Conservation (phyloP, 1,139 yeast species). For the Pichia sp. region DNA sequence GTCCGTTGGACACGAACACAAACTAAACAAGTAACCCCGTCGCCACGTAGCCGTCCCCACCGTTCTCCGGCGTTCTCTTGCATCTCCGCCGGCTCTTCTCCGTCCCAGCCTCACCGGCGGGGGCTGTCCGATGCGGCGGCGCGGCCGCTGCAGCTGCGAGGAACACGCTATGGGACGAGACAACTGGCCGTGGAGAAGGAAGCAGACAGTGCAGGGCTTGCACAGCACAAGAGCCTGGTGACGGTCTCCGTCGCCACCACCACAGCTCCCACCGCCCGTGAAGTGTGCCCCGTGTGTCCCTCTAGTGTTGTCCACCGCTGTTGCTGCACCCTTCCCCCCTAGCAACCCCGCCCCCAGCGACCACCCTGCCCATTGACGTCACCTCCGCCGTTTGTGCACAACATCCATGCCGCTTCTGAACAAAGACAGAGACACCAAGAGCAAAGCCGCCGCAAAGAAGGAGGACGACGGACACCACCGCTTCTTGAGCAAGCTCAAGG, state of each 20-base stretch:
- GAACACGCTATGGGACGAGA: not conserved
- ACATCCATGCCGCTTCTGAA: slow-evolving; percentile 2
- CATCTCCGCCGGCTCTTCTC: too few species aligned
- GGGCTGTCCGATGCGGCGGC: not conserved
- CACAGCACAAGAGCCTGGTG: too few species aligned
- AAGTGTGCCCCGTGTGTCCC: too few species aligned
- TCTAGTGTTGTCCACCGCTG: too few species aligned
- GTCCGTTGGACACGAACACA: too few species aligned
- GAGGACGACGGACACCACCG: slow-evolving; percentile 7
- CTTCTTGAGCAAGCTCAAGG: slow-evolving; percentile 11
- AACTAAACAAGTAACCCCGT: too few species aligned
- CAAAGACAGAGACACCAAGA: slow-evolving; percentile 3
- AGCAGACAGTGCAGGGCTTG: not conserved
- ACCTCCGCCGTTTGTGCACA: not conserved
- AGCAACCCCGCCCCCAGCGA: not conserved
- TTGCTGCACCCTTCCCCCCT: not conserved
- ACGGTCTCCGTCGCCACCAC: not conserved
- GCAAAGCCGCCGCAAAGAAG: slow-evolving; percentile 1
- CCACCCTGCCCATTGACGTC: not conserved
- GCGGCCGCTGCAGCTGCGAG: not conserved
- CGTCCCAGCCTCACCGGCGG: not conserved
- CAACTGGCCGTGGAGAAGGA: not conserved
- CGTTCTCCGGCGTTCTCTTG: too few species aligned
- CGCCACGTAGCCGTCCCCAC: too few species aligned
- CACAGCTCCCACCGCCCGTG: too few species aligned